Evolutionary conservation across 2,329 filamentous ascomycete species (phyloP).

Genomic region (Claviceps fusiformis): DNA sequence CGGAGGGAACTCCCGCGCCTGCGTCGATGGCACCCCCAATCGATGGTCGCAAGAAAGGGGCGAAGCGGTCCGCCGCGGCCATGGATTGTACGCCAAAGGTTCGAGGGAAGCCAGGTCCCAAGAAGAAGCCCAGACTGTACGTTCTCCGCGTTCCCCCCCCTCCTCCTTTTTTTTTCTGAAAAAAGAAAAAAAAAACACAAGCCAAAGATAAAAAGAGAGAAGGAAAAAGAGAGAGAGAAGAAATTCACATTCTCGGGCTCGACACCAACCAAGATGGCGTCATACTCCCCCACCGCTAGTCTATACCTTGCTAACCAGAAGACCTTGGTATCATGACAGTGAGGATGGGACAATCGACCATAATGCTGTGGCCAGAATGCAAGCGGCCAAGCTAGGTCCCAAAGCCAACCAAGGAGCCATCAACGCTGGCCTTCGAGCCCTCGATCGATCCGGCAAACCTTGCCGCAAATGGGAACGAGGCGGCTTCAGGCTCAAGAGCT

Average conservation of each 20-base stretch:
- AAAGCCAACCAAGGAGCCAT: constrained; percentile 96
- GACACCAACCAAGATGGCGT: not conserved
- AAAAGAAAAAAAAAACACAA: too few species aligned
- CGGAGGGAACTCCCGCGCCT: constrained; percentile 41
- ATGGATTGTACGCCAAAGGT: constrained; percentile 53
- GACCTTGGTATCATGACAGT: constrained; percentile 24
- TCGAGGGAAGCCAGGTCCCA: constrained; percentile 80
- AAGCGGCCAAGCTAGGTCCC: constrained; percentile 66
- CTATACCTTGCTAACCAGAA: constrained; percentile 16
- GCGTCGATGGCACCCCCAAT: constrained; percentile 45
- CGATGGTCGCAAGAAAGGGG: constrained; percentile 56
- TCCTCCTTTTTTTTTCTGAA: too few species aligned
- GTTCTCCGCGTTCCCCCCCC: constrained; percentile 23
- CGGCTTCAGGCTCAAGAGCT: constrained; percentile 75
- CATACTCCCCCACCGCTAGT: constrained; percentile 3
- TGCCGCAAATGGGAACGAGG: constrained; percentile 86
- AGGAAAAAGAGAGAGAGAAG: too few species aligned
- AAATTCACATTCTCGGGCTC: not conserved
- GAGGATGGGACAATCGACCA: constrained; percentile 52
- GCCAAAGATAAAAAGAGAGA: too few species aligned
- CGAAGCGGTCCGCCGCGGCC: constrained; percentile 52
- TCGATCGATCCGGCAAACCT: constrained; percentile 83
- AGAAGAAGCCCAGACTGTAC: constrained; percentile 92
- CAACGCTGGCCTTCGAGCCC: constrained; percentile 86
- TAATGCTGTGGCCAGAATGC: constrained; percentile 33